Evolutionary conservation across 148 eudicot species (phyloP), one percentile per base, ranked within the genome.

Genomic region (Cornus suecica): DNA sequence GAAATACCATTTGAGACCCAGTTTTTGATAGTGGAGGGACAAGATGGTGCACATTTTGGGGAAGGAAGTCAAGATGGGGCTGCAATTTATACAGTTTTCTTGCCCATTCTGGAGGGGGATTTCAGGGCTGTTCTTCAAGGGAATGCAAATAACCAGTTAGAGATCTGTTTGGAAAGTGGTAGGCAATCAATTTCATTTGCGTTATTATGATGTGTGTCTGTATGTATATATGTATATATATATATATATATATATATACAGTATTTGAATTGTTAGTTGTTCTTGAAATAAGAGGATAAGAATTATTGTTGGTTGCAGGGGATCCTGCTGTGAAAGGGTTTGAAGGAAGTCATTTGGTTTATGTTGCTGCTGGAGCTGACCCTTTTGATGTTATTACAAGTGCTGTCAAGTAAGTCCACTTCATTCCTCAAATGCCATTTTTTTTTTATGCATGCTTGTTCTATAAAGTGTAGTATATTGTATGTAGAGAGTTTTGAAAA

Each of bases 121-220:
- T 94, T 91, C 72, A 87, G 98, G 80, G 92, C 97, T 73, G 97
- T 90, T 76, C 88, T 94, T 41, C 94, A 94, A 72, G 98, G 97
- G 51, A 94, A 90, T 81, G 83, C 80, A 26, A 84, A 90, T 26
- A 76, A 94, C 63, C 90, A 91, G 78, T 68, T 94, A 71, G 92
- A 94, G 80, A 88, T 94, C 25, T 93, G 97, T 78, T 81, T 93
- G 66, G 98, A 93, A 78, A 93, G 98, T 73, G 98, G 97, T 91
- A 90, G 54, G 78, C 4, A 34, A 13, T 4, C 20, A 58, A 48
- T 3, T 18, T 14, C 62, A 20, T 58, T 18, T 4, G 2, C 8
- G 18, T 58, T 58, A 16, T 48, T 48, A 3, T 48, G 2, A 48
- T 48, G 2, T 48, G 20, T 48, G 5, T 48, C 20, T 11, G 3